These are phyloP conservation scores for Lipomyces sp. DNA, from an alignment of 805 yeast species.

Conservation along the genomic window DNA sequence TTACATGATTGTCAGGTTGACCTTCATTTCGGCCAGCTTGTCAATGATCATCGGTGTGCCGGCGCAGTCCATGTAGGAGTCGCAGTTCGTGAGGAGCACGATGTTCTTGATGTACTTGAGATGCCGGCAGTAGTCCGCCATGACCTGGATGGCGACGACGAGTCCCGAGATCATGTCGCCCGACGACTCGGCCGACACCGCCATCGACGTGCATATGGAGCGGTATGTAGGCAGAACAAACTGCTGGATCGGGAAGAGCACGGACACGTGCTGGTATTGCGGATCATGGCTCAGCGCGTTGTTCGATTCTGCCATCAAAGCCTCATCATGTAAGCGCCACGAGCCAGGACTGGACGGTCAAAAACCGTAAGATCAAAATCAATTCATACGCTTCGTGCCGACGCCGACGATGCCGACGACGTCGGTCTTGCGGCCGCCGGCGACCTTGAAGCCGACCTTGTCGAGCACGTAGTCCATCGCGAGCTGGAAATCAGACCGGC, in stretches of 20 bases:
- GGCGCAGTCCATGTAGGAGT: constrained; percentile 1
- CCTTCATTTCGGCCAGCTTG: constrained; percentile 17
- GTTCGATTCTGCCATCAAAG: background rate
- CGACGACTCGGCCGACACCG: constrained; percentile 1
- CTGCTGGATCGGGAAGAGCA: constrained; percentile 19
- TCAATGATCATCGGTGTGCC: constrained; percentile 6
- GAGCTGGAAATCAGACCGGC: constrained; percentile 21
- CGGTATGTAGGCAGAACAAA: constrained; percentile 11
- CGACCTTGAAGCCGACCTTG: constrained; percentile 35
- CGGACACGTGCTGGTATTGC: constrained; percentile 20
- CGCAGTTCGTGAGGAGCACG: constrained; percentile 17
- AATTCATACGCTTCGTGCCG: constrained; percentile 25
- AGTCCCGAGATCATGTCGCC: constrained; percentile 34
- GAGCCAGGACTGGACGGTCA: no score
- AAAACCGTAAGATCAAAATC: background rate
- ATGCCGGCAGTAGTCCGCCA: constrained; percentile 31
- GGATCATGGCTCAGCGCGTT: constrained; percentile 4
- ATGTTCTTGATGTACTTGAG: constrained; percentile 40
- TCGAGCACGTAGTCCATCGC: constrained; percentile 43
- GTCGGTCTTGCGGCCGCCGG: constrained; percentile 34
- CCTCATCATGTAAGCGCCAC: background rate
- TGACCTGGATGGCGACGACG: constrained; percentile 40
- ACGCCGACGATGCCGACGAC: constrained; percentile 33
- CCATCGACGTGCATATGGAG: constrained; percentile 9
- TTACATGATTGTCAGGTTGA: constrained; percentile 20